These are phyloP conservation scores for Phoma sp. DNA, from an alignment of 2,329 filamentous ascomycete genomes.

Conservation along the genomic window DNA sequence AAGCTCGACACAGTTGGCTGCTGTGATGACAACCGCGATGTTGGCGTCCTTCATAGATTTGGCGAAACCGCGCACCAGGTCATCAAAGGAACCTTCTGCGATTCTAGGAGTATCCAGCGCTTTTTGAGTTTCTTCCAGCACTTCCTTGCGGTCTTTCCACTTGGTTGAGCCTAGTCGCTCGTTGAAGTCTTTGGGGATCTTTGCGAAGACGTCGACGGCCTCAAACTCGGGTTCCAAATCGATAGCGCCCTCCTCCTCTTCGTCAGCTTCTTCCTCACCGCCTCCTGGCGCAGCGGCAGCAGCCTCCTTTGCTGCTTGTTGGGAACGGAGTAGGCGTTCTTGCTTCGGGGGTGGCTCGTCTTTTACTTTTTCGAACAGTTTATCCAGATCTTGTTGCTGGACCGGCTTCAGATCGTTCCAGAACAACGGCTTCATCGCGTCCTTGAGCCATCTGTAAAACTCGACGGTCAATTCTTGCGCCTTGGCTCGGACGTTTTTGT, in stretches of 20 bases:
- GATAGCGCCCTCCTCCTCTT: constrained; percentile 72
- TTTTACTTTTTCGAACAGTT: constrained; percentile 92
- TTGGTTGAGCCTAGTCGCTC: constrained; percentile 89
- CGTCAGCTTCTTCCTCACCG: constrained; percentile 54
- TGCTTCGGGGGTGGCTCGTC: constrained; percentile 87
- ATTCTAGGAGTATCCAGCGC: constrained; percentile 86
- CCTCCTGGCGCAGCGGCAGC: constrained; percentile 68
- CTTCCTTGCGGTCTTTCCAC: constrained; percentile 98
- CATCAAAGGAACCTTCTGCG: constrained; percentile 87
- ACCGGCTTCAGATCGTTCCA: constrained; percentile 95
- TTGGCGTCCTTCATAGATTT: constrained; percentile 99
- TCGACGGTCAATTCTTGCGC: constrained; percentile 91
- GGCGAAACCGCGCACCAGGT: constrained; percentile 82
- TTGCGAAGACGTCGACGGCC: constrained; percentile 83
- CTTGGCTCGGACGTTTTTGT: constrained; percentile 97
- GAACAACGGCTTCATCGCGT: constrained; percentile 98
- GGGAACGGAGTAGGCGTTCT: constrained; percentile 84
- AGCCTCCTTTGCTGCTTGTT: constrained; percentile 83
- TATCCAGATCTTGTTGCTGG: constrained; percentile 92
- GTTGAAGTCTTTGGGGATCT: constrained; percentile 80
- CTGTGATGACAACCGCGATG: constrained; percentile 89
- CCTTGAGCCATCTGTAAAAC: constrained; percentile 94
- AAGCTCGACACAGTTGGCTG: constrained; percentile 89
- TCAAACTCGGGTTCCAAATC: constrained; percentile 73
- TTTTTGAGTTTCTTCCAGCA: constrained; percentile 79